Evolutionary conservation across 768 basidiomycete genomes (phyloP), one percentile per base, ranked within the genome.

Genomic region (Lenzites betulinus): DNA sequence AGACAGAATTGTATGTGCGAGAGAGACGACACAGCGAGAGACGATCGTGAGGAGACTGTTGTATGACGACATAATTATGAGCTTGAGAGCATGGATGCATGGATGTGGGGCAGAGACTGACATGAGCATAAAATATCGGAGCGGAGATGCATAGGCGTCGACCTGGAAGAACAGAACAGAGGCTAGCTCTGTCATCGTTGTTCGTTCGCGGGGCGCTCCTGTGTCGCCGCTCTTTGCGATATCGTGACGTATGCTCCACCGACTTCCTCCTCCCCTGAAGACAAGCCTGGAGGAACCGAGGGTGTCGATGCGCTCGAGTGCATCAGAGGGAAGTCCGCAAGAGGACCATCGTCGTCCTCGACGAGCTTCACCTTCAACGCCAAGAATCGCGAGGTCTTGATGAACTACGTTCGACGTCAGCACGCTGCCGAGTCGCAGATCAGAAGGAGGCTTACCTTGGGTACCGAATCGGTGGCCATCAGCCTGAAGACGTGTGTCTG

Each of bases 391-490:
- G 88, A 83, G 1, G 90, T 92, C 74, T 93, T 93, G 77, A 93
- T 91, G 77, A 94, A 94, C 93, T 94, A 60, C 22, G 54, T 18
- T 59, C 48, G 60, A 48, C 16, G 62, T 63, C 63, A 60, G 59
- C 41, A 58, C 38, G 7, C 18, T 39, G 54, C 38, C 18, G 7
- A 23, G 1, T 50, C 15, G 28, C 15, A 47, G 41, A 47, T 42
- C 23, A 54, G 20, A 35, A 16, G 7, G 1, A 7, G 20, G 68
- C 79, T 28, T 67, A 92, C 92, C 83, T 96, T 96, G 15, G 97
- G 97, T n/a, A 99, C 90, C 7, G 96, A 98, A 74, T 99, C 97
- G 57, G 95, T 96, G 18, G 97, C 95, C 92, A 99, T 96, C 67
- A 99, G 72, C 48, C 96, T 85, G 81, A 98, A 98, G 64, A 98